Evolutionary conservation across 306 rosid species (phyloP).

Genomic region (Prosopis cineraria): DNA sequence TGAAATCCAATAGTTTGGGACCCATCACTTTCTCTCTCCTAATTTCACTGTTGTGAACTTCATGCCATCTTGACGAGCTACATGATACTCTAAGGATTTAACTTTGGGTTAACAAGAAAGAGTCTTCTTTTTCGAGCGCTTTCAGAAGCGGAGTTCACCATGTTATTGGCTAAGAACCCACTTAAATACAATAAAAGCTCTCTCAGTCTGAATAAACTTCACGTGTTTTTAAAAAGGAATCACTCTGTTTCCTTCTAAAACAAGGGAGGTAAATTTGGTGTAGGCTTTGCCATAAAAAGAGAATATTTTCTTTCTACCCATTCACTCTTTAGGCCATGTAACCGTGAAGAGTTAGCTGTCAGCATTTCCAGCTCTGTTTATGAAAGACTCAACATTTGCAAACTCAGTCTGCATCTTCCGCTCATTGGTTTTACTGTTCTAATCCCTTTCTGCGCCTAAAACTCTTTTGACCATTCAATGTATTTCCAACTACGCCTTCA

Average conservation of each 20-base stretch:
- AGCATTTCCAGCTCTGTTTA: not conserved
- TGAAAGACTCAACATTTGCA: conserved; percentile 10
- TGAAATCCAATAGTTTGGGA: not conserved
- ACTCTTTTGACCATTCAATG: conserved; percentile 24
- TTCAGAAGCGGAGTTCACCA: not conserved
- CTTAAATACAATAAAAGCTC: not conserved
- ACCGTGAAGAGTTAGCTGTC: not conserved
- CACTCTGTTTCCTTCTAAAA: not conserved
- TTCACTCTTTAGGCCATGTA: not conserved
- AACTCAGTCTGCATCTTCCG: not conserved
- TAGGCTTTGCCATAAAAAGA: not conserved
- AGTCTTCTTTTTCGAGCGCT: not conserved
- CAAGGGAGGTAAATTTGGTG: not conserved
- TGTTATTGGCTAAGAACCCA: not conserved
- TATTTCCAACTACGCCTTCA: conserved; percentile 22
- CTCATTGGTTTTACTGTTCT: conserved; percentile 11
- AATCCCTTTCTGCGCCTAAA: conserved; percentile 1
- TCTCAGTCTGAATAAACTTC: not conserved
- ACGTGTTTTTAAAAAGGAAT: not conserved
- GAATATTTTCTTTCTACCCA: not conserved
- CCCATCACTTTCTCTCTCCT: not conserved
- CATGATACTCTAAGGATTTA: not conserved
- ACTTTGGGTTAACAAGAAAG: not conserved
- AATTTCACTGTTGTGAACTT: not conserved
- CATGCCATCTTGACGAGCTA: not conserved